phyloP scores from a whole-genome alignment of 2,329 filamentous ascomycete species.

The Trichophyton rubrum region DNA sequence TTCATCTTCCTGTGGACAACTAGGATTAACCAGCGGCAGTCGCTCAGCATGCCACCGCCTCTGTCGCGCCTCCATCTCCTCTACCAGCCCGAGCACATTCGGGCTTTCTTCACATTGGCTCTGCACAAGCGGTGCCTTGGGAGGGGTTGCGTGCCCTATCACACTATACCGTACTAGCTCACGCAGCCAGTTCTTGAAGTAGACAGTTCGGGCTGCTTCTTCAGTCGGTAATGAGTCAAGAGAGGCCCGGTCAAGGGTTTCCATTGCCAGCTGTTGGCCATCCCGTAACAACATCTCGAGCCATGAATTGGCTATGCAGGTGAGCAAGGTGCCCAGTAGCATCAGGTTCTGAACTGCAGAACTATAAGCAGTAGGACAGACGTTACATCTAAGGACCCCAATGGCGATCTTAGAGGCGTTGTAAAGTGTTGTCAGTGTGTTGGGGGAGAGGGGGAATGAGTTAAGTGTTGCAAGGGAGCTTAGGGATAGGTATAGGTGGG shows the following conservation, averaged over 20 bases:
- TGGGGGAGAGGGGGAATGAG: constrained; percentile 31
- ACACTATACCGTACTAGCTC: constrained; percentile 26
- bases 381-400: constrained; percentile 31
- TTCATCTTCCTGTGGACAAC: not conserved
- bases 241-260: constrained; percentile 23
- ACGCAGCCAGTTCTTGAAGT: constrained; percentile 30
- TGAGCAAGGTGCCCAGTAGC: constrained; percentile 34
- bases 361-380: constrained; percentile 31
- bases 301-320: constrained; percentile 35
- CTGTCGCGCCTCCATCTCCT: constrained; percentile 33
- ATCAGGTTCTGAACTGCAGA: constrained; percentile 36
- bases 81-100: constrained; percentile 27
- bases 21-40: not conserved
- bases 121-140: constrained; percentile 14
- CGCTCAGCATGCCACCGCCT: constrained; percentile 27
- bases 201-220: constrained; percentile 18
- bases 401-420: constrained; percentile 32
- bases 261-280: constrained; percentile 25
- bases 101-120: constrained; percentile 23
- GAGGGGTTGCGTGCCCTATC: constrained; percentile 22
- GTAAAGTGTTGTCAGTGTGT: constrained; percentile 33
- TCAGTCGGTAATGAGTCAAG: constrained; percentile 19
- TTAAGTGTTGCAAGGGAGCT: constrained; percentile 31
- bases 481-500: constrained; percentile 33
- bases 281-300: constrained; percentile 27